Evolutionary conservation across 371 early-diverging fungal genomes (phyloP), one percentile per base, ranked within the genome.

Genomic region (Amoeboaphelidium protococcarum): DNA sequence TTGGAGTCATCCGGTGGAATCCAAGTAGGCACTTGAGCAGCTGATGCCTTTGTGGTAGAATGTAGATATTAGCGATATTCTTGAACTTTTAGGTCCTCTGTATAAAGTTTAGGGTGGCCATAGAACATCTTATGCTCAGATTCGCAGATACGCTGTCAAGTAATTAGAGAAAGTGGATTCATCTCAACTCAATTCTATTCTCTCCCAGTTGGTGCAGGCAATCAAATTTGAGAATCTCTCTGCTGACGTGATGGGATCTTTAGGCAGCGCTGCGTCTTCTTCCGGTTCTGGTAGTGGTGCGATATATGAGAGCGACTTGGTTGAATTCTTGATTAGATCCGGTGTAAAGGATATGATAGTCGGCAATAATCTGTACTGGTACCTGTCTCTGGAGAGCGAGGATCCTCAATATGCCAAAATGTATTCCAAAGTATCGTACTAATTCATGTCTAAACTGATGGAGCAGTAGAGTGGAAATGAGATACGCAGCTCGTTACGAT

Each of bases 131-230:
- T n/a, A n/a, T n/a, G n/a, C n/a, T n/a, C n/a, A n/a, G n/a, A n/a
- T 92, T 25, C 72, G 92, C 21, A 63, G 68, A 0, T 90, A 79
- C 59, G 96, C 91, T 1, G 91, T 95, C 2, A 56, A 61, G 19
- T 87, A 86, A 60, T 64, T 95, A 31, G 60, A 72, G 50, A 78
- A 78, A 50, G 89, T 91, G 2, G 81, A 84, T 42, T 94, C 92
- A 53, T 85, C 86, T 57, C 91, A 91, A 48, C 58, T 95, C 10
- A 65, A 80, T 23, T 59, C 90, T n/a, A 90, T 84, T 62, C 62
- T 92, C 24, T 58, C 91, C 23, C 96, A 95, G 54, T 71, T 95
- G 0, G 96, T 95, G 0, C 96, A 95, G 59, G 96, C 92, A n/a
- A 63, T 95, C 2, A 84, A 83, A 53, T 91, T 89, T 55, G 96